Evolutionary conservation across 2,329 filamentous ascomycete genomes (phyloP).

Genomic region (Pyricularia sp.): DNA sequence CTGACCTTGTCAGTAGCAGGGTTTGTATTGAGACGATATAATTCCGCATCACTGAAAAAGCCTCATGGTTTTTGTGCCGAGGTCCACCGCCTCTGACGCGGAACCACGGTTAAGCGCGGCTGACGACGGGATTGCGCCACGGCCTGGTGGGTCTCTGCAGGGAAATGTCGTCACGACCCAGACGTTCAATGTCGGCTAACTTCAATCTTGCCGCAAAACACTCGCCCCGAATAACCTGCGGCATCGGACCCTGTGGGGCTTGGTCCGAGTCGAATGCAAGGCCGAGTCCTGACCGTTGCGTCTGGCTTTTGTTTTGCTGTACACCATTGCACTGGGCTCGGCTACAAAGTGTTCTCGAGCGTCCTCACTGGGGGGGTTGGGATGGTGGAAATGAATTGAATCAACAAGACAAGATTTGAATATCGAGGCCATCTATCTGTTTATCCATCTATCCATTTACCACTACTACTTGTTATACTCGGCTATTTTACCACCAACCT

Average conservation of each 20-base stretch:
- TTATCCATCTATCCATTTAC: neutral
- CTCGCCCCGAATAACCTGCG: neutral
- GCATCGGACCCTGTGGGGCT: slow-evolving; percentile 1
- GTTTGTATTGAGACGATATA: neutral
- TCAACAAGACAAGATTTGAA: no score
- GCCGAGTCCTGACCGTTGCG: neutral
- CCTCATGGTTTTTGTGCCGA: slow-evolving; percentile 2
- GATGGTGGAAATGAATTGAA: neutral
- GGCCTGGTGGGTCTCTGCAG: neutral
- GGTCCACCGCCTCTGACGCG: neutral
- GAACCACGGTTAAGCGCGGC: slow-evolving; percentile 2
- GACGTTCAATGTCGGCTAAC: neutral
- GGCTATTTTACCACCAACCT: no score
- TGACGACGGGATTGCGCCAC: neutral
- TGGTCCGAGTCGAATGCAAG: neutral
- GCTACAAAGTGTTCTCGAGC: slow-evolving; percentile 6
- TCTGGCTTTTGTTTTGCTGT: no score
- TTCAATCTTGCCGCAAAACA: neutral
- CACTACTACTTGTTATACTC: no score
- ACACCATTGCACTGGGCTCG: neutral
- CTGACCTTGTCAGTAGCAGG: neutral
- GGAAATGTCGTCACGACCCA: neutral
- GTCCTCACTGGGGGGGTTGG: neutral
- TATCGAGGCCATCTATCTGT: no score
- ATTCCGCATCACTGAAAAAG: neutral